Evolutionary conservation across 345 rosid genomes (phyloP).

Genomic region (Hibiscus syriacus): DNA sequence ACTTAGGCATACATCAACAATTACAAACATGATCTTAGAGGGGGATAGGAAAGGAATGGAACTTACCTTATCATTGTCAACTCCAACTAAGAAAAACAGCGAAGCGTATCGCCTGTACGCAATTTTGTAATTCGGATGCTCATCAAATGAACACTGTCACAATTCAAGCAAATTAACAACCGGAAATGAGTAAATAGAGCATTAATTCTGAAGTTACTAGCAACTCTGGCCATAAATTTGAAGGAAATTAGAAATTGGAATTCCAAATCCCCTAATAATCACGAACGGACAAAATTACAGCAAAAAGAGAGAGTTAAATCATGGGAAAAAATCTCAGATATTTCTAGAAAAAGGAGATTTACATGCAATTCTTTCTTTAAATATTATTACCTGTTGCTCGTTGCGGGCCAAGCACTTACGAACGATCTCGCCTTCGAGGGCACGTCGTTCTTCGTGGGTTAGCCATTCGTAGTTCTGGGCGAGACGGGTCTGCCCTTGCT

Average conservation of each 20-base stretch:
- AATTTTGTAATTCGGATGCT: constrained; percentile 96
- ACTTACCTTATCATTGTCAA: constrained; percentile 87
- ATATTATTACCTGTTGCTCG: constrained; percentile 51
- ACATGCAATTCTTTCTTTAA: not conserved
- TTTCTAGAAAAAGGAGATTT: not conserved
- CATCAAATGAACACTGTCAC: constrained; percentile 87
- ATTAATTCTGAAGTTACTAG: not conserved
- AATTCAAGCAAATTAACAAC: not conserved
- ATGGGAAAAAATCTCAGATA: not conserved
- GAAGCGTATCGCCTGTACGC: constrained; percentile 94
- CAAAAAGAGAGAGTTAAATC: not conserved
- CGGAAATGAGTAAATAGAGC: not conserved
- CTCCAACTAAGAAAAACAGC: constrained; percentile 92
- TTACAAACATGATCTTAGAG: not conserved
- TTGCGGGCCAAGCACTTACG: constrained; percentile 96
- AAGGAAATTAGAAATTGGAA: not conserved
- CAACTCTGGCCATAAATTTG: not conserved
- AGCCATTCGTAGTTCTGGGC: constrained; percentile 99
- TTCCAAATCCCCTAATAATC: not conserved
- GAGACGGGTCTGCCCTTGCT: constrained; percentile 96
- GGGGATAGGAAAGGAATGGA: not conserved
- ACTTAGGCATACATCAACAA: not conserved
- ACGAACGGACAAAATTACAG: not conserved
- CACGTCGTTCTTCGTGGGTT: constrained; percentile 90
- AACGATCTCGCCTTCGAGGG: constrained; percentile 97